Percentiles rank a stretch among this genome's conserved stretches.
Conservation (phyloP, 306 rosid genomes). For the Trichosanthes cucumerina region DNA sequence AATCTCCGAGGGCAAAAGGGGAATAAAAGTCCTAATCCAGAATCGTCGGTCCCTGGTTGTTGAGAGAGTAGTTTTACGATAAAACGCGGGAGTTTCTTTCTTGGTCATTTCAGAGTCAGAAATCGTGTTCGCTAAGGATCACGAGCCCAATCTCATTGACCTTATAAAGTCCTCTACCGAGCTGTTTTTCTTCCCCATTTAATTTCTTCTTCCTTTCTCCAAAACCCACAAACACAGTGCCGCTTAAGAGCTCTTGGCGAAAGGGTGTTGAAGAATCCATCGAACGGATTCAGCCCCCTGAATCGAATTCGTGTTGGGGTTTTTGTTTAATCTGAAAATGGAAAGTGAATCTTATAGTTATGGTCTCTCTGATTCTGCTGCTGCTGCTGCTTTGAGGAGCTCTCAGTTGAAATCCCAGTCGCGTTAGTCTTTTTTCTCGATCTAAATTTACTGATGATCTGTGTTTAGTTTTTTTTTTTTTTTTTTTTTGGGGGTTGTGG, state of each 20-base stretch:
- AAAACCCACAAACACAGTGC: neutral
- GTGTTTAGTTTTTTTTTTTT: neutral
- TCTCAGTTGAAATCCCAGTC: slow-evolving; percentile 38
- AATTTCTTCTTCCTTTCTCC: neutral
- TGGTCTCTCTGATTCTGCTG: slow-evolving; percentile 28
- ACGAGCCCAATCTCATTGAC: slow-evolving; percentile 6
- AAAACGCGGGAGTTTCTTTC: slow-evolving; percentile 11
- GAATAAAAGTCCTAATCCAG: slow-evolving; percentile 1
- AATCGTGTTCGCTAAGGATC: slow-evolving; percentile 12
- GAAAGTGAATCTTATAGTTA: slow-evolving; percentile 33
- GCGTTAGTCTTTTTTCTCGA: slow-evolving; percentile 24
- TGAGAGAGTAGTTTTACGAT: slow-evolving; percentile 22
- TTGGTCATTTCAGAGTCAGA: slow-evolving; percentile 17
- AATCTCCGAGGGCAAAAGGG: neutral
- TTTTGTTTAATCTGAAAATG: slow-evolving; percentile 21
- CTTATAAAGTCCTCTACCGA: neutral
- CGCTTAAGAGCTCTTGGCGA: neutral
- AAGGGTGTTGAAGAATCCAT: neutral
- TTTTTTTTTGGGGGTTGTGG: neutral
- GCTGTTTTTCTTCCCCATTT: neutral
- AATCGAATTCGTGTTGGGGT: slow-evolving; percentile 8
- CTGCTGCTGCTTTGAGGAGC: slow-evolving; percentile 27
- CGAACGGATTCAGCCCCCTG: neutral
- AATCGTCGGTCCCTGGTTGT: slow-evolving; percentile 16
- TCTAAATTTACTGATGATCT: neutral